Evolutionary conservation across 352 stramenopile species (phyloP), one percentile per base, ranked within the genome.

Genomic region (Globisporangium yorkense): DNA sequence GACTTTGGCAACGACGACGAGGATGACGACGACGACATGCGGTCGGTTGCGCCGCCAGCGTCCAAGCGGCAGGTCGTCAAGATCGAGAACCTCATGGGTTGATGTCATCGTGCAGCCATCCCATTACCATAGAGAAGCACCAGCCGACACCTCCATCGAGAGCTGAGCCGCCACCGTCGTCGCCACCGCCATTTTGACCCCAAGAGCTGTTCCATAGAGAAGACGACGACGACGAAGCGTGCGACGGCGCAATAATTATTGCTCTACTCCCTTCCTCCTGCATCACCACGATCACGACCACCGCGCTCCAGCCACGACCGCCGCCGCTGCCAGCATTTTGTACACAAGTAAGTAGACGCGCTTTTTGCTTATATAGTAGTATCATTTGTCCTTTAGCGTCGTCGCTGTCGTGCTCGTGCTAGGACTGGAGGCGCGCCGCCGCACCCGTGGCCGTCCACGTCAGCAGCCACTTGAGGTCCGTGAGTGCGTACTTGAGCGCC

Each of bases 381-480:
- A 5, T 6, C 7, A 6, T 16, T 8, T 20, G 20, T 15, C 12
- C 16, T 46, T n/a, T 21, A n/a, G 40, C 40, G n/a, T n/a, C 4
- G 16, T 39, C 33, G 4, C 21, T 7, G 1, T 44, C 31, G 21
- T 33, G 12, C 1, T 43, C 13, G n/a, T 18, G 47, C 47, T 41
- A 27, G 45, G 9, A 62, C 44, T 58, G 70, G 66, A 60, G 67
- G 18, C 80, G 73, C 4, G 77, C 65, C 0, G 71, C 81, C 0
- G 74, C 65, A 8, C n/a, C 44, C 3, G 44, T 31, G 18, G 44
- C 4, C n/a, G 44, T 49, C 81, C 83, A 92, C 29, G 74, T 72
- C n/a, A 92, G 71, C 29, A 95, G 55, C 85, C 85, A 95, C 59
- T 92, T 91, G 29, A 94, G 69, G 64, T 94, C 87, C 31, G 84